Percentiles rank a stretch among this genome's conserved stretches.
Evolutionary conservation across 305 asterid species (phyloP).

Genomic region (Fraxinus velutina): DNA sequence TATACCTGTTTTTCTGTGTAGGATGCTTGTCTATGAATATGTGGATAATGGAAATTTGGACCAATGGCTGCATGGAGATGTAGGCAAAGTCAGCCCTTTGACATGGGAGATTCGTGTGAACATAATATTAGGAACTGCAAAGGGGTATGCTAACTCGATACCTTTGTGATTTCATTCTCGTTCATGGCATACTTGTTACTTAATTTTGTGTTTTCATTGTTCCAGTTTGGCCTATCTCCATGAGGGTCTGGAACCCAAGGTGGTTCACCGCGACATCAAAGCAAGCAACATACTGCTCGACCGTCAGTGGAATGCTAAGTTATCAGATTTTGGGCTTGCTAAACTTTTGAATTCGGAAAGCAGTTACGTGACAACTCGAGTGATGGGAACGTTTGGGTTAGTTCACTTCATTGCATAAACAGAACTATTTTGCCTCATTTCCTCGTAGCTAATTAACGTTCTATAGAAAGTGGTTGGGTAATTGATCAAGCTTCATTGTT

Average conservation of each 20-base stretch:
- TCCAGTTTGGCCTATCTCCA: conserved; percentile 67
- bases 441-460: not conserved
- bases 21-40: conserved; percentile 81
- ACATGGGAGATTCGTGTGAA: conserved; percentile 71
- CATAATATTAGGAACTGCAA: conserved; percentile 63
- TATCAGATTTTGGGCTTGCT: conserved; percentile 81
- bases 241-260: conserved; percentile 79
- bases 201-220: conserved; percentile 2
- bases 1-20: conserved; percentile 13
- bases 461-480: not conserved
- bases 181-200: not conserved
- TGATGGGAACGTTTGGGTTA: conserved; percentile 81
- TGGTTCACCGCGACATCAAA: conserved; percentile 80
- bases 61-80: conserved; percentile 85
- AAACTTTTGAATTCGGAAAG: conserved; percentile 70
- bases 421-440: not conserved
- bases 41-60: conserved; percentile 73
- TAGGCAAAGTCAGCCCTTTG: conserved; percentile 66
- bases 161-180: conserved; percentile 11
- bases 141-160: conserved; percentile 43
- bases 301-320: conserved; percentile 64
- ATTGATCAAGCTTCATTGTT: conserved; percentile 7
- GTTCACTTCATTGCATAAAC: conserved; percentile 21
- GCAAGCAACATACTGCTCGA: conserved; percentile 66
- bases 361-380: conserved; percentile 66